phyloP scores from a whole-genome alignment of 345 rosid genomes.

The Citrus hindsii region DNA sequence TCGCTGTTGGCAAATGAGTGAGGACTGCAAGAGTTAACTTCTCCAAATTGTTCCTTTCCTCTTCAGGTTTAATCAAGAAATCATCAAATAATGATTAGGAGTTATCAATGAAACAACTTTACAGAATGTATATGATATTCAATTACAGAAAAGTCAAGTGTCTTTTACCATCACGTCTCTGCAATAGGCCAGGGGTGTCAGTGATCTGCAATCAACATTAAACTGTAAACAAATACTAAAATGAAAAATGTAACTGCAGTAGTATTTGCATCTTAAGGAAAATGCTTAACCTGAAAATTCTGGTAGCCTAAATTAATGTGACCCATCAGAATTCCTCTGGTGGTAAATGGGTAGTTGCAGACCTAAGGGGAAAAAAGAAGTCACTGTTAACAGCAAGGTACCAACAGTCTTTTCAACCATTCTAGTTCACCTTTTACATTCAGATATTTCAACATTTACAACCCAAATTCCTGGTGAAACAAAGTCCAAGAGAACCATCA shows the following conservation, averaged over 20 bases:
- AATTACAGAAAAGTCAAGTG: neutral
- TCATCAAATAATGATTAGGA: neutral
- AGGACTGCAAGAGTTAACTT: constrained; percentile 91
- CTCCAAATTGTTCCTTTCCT: constrained; percentile 87
- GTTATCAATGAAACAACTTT: too few relatives aligned
- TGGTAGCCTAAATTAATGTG: constrained; percentile 67
- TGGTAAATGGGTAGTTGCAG: constrained; percentile 96
- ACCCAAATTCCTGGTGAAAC: neutral
- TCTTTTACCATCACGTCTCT: constrained; percentile 73
- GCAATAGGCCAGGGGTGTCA: constrained; percentile 92
- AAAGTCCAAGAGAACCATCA: neutral
- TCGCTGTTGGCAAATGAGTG: constrained; percentile 87
- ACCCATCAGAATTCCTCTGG: constrained; percentile 96
- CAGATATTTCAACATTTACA: neutral
- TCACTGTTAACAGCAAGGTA: constrained; percentile 12
- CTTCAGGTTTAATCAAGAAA: constrained; percentile 34
- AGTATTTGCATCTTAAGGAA: neutral
- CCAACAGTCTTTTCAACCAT: neutral
- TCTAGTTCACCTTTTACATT: neutral
- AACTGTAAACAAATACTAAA: constrained; percentile 9
- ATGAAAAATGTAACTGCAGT: constrained; percentile 7
- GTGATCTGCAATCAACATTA: constrained; percentile 62
- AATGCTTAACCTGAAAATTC: constrained; percentile 60
- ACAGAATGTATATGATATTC: neutral
- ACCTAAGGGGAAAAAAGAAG: constrained; percentile 40